A percentile compares a stretch with the other conserved stretches of the same genome.
phyloP scores from a whole-genome alignment of 768 basidiomycete genomes.

The Cytidiella melzeri region DNA sequence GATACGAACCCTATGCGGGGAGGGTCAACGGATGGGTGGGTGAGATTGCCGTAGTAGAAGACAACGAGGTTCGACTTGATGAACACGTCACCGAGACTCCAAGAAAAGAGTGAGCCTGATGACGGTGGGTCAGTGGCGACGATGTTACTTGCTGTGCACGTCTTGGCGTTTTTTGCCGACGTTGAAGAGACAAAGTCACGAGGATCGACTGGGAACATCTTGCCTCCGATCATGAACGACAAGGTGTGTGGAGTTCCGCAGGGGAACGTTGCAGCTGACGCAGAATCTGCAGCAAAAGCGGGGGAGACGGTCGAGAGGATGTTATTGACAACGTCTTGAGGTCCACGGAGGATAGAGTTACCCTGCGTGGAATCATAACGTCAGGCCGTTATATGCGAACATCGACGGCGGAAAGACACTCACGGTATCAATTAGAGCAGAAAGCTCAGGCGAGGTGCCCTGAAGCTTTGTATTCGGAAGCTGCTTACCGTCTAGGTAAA shows the following conservation, averaged over 20 bases:
- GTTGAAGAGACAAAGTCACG: slow-evolving; percentile 57
- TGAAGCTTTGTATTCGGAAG: slow-evolving; percentile 44
- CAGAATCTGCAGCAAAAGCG: slow-evolving; percentile 16
- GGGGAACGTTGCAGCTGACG: slow-evolving; percentile 33
- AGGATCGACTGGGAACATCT: slow-evolving; percentile 69
- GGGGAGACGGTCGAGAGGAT: slow-evolving; percentile 39
- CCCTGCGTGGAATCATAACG: slow-evolving; percentile 45
- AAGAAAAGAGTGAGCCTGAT: slow-evolving; percentile 56
- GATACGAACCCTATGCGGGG: slow-evolving; percentile 70
- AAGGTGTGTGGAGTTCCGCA: slow-evolving; percentile 59
- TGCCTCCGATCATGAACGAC: slow-evolving; percentile 64
- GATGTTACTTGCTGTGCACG: slow-evolving; percentile 48
- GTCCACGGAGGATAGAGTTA: slow-evolving; percentile 73
- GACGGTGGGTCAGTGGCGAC: slow-evolving; percentile 60
- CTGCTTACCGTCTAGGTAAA: slow-evolving; percentile 62
- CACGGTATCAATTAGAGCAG: slow-evolving; percentile 72
- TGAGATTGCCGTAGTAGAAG: slow-evolving; percentile 71
- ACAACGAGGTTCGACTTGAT: slow-evolving; percentile 71
- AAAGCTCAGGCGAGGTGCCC: slow-evolving; percentile 33
- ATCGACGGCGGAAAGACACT: no score
- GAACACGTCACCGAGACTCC: slow-evolving; percentile 76
- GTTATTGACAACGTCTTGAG: slow-evolving; percentile 50
- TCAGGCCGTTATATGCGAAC: no score
- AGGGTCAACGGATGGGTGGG: slow-evolving; percentile 59
- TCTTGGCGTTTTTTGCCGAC: slow-evolving; percentile 29